Base-by-base conservation (phyloP, 2,329 filamentous ascomycete genomes). In the Orbilia javanica region DNA sequence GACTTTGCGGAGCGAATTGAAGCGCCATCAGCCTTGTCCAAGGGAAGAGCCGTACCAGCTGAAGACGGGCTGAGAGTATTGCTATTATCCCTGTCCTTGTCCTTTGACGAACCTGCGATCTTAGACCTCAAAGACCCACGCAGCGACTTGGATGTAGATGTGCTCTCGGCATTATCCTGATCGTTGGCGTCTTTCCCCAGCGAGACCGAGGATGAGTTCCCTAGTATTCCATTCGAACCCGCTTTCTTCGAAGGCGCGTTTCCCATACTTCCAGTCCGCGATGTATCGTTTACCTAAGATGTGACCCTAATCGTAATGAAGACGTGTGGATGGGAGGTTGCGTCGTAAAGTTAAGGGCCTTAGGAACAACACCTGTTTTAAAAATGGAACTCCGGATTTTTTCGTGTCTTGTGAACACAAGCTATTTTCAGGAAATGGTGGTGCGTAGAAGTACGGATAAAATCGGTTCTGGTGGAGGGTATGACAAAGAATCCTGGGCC, bases 181-280 rank as follows among this genome's bases (percentile, higher is more conserved):
- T 72, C 68, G 55, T 60, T 71, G 65, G 53, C 39, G 36, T 79
- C 74, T 52, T 67, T 72, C 42, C 79, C 79, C 22, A 71, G 53
- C 36, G 74, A 72, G 39, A 67, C 66, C 18, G 66, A 72, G 31
- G 66, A 72, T 2, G 50, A 67, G 57, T 71, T 78, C 53, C 60
- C 66, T 69, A 78, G 74, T 71, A 79, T 52, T 69, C 68, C 68
- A 62, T 74, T 64, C 68, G 74, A 72, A 64, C 79, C 78, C 34
- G 78, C 65, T 66, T 79, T 80, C 79, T 81, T 82, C 70, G 81
- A 82, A 66, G 80, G 78, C 79, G 76, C 72, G 74, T 81, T 80
- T 68, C 81, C 81, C 81, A 82, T 82, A 53, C 52, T 81, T 73
- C 67, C 50, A 62, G 39, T 25, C 52, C 48, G 60, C 44, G 44